Base-by-base conservation (phyloP, 495 filamentous ascomycete genomes). In the Aspergillus sclerotioniger region DNA sequence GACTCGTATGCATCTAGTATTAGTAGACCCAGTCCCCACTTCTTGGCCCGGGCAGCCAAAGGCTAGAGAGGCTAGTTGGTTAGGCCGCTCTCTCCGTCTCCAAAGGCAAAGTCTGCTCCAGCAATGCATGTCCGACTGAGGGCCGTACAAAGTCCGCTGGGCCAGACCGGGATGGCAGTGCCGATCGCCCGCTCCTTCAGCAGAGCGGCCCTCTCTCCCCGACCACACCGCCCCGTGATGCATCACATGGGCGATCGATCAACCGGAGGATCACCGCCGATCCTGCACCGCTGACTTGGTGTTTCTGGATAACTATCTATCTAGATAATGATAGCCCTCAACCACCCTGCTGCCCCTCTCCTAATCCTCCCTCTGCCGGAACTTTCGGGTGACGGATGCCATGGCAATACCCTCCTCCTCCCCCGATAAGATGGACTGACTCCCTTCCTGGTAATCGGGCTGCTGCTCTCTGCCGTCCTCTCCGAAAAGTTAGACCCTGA, bases 191-290 rank as follows among this genome's bases (percentile, higher is more conserved):
- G 25, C 25, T 25, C 25, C 25, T 25, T 25, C 25, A 25, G 25
- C 25, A 25, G 2, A 2, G 44, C 44, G 44, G 44, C 51, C 17
- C 10, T 39, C 17, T 19, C 32, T 15, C 29, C 8, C 51, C 51
- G 31, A 28, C 17, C 19, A 45, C 52, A 54, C 52, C 52, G 52
- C 52, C 21, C 51, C 51, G 35, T 53, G 51, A 53, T 37, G 31
- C 25, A 53, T 53, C 51, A 53, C 51, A 53, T 32, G 47, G 47
- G 17, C 46, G 46, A 49, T 49, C 46, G 46, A 49, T 49, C 46
- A 21, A 20, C 44, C 46, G 46, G 46, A 49, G 46, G 46, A 49
- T 49, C 46, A 49, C 46, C 46, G 46, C 21, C 46, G 46, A 49
- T 49, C 46, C 33, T 35, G 33, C 8, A 13, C 33, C 9, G 13